These are phyloP conservation scores for Stachybotrys elegans DNA, from an alignment of 2,329 filamentous ascomycete species.

Conservation along the genomic window DNA sequence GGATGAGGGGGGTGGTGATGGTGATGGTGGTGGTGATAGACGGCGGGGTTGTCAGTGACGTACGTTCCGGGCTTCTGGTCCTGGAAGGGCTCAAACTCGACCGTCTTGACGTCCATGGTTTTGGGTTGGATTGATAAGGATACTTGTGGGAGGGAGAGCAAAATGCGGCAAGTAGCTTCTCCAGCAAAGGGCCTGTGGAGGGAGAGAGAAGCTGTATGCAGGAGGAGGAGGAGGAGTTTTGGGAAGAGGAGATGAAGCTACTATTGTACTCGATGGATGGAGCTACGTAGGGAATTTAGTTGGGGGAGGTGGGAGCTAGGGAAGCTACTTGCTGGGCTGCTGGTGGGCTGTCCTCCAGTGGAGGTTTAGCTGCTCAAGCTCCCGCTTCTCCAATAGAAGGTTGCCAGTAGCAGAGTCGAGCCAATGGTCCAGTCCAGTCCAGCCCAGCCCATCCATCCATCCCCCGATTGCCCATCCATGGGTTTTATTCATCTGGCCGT, in stretches of 20 bases:
- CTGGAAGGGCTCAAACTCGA: slow-evolving; percentile 77
- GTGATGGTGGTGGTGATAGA: slow-evolving; percentile 7
- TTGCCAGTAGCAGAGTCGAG: too few relatives aligned
- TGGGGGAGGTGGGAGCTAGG: too few relatives aligned
- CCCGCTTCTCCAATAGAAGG: too few relatives aligned
- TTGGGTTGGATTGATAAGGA: slow-evolving; percentile 3
- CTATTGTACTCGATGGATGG: too few relatives aligned
- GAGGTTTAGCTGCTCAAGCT: too few relatives aligned
- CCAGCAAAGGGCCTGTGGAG: slow-evolving; percentile 5
- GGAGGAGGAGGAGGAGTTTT: slow-evolving; percentile 4
- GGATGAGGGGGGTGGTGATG: not conserved
- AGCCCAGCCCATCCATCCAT: not conserved
- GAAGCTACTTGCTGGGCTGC: too few relatives aligned
- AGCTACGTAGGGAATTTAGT: too few relatives aligned
- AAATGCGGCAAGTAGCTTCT: slow-evolving; percentile 8
- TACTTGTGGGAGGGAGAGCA: too few relatives aligned
- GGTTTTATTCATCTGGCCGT: too few relatives aligned
- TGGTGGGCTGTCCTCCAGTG: too few relatives aligned
- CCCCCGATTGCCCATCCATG: too few relatives aligned
- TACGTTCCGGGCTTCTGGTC: slow-evolving; percentile 99
- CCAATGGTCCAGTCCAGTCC: not conserved
- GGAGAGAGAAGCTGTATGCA: slow-evolving; percentile 1
- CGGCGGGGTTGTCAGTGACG: slow-evolving; percentile 42
- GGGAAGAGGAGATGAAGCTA: not conserved
- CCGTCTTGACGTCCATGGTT: slow-evolving; percentile 68